Percentiles rank a stretch among this genome's conserved stretches.
These are phyloP conservation scores for Amphicarpaea edgeworthii DNA, from an alignment of 306 rosid genomes.

Conservation along the genomic window DNA sequence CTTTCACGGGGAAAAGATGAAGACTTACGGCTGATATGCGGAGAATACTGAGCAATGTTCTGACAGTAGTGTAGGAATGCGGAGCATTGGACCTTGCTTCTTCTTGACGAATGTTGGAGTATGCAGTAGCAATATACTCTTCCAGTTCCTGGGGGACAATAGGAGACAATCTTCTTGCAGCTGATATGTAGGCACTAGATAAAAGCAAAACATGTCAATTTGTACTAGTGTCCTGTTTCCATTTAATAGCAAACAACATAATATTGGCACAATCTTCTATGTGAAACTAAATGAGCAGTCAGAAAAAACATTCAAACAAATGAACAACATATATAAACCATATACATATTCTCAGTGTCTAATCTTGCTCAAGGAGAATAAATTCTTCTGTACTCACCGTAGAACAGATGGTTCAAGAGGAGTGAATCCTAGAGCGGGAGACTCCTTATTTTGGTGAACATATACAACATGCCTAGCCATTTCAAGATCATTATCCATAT, in stretches of 20 bases:
- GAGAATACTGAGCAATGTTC: constrained; percentile 98
- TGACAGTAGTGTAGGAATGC: constrained; percentile 92
- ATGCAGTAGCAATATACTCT: constrained; percentile 96
- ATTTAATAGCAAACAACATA: constrained; percentile 24
- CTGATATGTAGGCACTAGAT: constrained; percentile 85
- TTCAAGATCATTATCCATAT: constrained; percentile 98
- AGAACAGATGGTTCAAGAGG: constrained; percentile 97
- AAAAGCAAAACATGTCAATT: constrained; percentile 34
- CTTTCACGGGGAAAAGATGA: constrained; percentile 3
- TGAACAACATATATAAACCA: constrained; percentile 10
- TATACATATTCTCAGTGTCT: neutral
- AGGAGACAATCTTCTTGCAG: constrained; percentile 95
- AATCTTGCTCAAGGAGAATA: constrained; percentile 5
- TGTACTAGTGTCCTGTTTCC: constrained; percentile 6
- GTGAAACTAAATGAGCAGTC: constrained; percentile 29
- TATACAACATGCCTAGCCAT: constrained; percentile 95
- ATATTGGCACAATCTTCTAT: constrained; percentile 16
- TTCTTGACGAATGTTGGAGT: constrained; percentile 91
- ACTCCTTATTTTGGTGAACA: constrained; percentile 92
- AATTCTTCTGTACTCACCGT: constrained; percentile 62
- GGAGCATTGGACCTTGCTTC: constrained; percentile 91
- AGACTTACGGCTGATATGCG: constrained; percentile 91
- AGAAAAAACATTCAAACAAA: constrained; percentile 28
- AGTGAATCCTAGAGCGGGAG: constrained; percentile 92
- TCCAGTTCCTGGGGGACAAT: constrained; percentile 80